Conservation (phyloP, 2,329 filamentous ascomycete species). For the Cryphonectria carpinicola region DNA sequence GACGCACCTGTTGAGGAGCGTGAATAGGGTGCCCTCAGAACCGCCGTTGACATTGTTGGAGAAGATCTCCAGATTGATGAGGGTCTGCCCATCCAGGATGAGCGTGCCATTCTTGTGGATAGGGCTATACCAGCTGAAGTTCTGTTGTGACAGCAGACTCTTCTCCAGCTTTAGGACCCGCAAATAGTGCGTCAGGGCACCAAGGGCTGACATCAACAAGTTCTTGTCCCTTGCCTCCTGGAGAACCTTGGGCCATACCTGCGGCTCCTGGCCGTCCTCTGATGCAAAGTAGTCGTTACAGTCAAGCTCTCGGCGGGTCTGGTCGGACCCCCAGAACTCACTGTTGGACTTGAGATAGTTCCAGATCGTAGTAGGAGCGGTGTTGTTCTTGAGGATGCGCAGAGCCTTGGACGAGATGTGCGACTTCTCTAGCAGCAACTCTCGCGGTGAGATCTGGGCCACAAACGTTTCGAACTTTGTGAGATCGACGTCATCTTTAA, state of each 20-base stretch:
- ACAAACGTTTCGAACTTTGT: conserved; percentile 98
- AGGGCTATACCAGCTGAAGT: conserved; percentile 89
- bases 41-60: conserved; percentile 89
- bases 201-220: conserved; percentile 85
- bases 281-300: conserved; percentile 77
- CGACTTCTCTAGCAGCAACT: conserved; percentile 87
- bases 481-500: conserved; percentile 87
- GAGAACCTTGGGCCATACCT: conserved; percentile 76
- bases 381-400: conserved; percentile 95
- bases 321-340: conserved; percentile 90
- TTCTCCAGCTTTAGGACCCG: conserved; percentile 85
- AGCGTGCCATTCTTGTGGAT: conserved; percentile 89
- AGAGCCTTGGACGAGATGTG: conserved; percentile 84
- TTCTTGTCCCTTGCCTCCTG: conserved; percentile 76
- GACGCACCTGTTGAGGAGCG: conserved; percentile 88
- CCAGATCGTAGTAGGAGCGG: conserved; percentile 90
- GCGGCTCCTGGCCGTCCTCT: conserved; percentile 54
- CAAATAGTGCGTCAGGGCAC: conserved; percentile 86
- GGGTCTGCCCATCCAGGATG: conserved; percentile 90
- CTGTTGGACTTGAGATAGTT: conserved; percentile 84
- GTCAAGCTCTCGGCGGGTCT: conserved; percentile 79
- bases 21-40: conserved; percentile 83
- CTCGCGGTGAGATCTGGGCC: conserved; percentile 86
- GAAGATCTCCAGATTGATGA: conserved; percentile 98
- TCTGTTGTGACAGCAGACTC: conserved; percentile 83